Conservation (phyloP, 164 flowering plant species). For the Umbellularia californica region DNA sequence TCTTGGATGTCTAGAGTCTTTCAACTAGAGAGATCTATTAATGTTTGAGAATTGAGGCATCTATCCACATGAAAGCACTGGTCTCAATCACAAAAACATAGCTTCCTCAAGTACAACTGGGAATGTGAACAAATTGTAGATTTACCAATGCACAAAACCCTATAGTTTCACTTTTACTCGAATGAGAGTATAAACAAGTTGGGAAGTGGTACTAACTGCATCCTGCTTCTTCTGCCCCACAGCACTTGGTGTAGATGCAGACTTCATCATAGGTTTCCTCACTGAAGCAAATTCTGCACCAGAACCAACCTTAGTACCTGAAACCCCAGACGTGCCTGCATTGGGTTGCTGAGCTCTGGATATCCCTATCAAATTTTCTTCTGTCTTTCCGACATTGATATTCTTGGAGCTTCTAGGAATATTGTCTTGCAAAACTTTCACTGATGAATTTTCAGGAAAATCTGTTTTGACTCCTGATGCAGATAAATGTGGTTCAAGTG, state of each 20-base stretch:
- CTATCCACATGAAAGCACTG: too few relatives aligned
- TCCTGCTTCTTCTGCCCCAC: constrained; percentile 2
- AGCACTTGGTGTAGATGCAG: not conserved
- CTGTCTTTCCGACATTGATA: not conserved
- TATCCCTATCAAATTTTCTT: not conserved
- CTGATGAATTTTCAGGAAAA: not conserved
- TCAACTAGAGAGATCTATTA: too few relatives aligned
- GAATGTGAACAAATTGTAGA: too few relatives aligned
- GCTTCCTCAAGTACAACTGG: too few relatives aligned
- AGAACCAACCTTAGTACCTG: not conserved
- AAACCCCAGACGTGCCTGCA: not conserved
- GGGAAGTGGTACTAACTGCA: not conserved
- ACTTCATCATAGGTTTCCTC: not conserved
- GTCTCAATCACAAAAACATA: too few relatives aligned
- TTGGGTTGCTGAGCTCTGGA: not conserved
- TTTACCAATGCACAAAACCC: too few relatives aligned
- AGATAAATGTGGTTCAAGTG: not conserved
- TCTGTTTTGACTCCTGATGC: not conserved
- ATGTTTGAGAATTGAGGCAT: too few relatives aligned
- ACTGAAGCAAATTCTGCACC: constrained; percentile 1
- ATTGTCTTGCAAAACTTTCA: not conserved
- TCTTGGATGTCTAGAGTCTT: too few relatives aligned
- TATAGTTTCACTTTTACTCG: too few relatives aligned
- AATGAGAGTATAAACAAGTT: not conserved
- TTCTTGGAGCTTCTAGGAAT: not conserved